These are phyloP conservation scores for Corylus americana DNA, from an alignment of 306 rosid genomes.

Conservation along the genomic window DNA sequence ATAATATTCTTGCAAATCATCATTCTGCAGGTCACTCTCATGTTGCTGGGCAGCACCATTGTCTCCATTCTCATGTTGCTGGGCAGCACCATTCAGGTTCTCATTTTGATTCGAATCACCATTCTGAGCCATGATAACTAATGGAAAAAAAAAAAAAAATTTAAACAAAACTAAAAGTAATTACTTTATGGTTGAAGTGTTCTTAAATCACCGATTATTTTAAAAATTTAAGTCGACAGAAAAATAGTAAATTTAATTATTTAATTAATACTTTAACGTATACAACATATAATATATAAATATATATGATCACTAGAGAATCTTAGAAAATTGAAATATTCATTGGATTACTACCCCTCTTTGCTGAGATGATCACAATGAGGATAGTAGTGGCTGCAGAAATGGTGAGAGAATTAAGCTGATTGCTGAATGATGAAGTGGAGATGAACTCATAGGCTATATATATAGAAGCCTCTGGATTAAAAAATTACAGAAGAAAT, in stretches of 20 bases:
- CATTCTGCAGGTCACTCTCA: background rate
- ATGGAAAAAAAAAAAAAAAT: background rate
- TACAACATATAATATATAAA: too few species aligned
- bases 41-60: constrained; percentile 8
- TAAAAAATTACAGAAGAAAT: background rate
- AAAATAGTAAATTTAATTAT: too few species aligned
- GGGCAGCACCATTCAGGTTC: constrained; percentile 37
- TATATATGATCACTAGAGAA: too few species aligned
- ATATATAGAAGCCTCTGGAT: background rate
- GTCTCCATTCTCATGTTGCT: constrained; percentile 2
- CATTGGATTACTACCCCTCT: background rate
- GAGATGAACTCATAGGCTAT: background rate
- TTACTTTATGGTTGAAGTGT: background rate
- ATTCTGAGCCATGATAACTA: constrained; percentile 48
- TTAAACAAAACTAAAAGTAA: background rate
- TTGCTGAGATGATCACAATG: constrained; percentile 3
- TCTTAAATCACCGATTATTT: too few species aligned
- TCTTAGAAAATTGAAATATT: too few species aligned
- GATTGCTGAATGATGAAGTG: background rate
- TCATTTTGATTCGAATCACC: constrained; percentile 26
- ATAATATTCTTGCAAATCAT: background rate
- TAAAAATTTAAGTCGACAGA: too few species aligned
- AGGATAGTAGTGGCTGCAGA: constrained; percentile 6
- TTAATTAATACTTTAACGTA: too few species aligned
- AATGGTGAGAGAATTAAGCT: background rate